These are phyloP conservation scores for Zygosaccharomyces bailii DNA, from an alignment of 805 yeast genomes.

Conservation along the genomic window DNA sequence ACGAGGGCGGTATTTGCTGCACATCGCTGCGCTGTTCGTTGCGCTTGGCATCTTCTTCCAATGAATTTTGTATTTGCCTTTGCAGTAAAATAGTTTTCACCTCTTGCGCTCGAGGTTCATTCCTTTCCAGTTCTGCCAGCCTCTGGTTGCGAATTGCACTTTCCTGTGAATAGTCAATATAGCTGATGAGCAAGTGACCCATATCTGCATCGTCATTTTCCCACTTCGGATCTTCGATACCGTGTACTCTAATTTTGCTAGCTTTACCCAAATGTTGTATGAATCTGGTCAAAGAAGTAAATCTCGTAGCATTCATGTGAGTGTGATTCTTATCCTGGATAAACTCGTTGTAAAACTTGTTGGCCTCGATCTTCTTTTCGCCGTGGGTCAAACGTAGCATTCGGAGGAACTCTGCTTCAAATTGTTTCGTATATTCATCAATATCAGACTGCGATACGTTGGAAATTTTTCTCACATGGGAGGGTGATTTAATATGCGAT, in stretches of 20 bases:
- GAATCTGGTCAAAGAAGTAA: slow-evolving; percentile 68
- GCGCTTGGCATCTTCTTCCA: too few relatives aligned
- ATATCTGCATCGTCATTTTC: slow-evolving; percentile 35
- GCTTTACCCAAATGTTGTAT: slow-evolving; percentile 54
- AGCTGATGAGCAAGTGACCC: slow-evolving; percentile 46
- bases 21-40: neutral
- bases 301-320: slow-evolving; percentile 86
- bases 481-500: slow-evolving; percentile 79
- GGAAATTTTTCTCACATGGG: slow-evolving; percentile 61
- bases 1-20: too few relatives aligned
- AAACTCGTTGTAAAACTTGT: slow-evolving; percentile 85
- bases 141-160: slow-evolving; percentile 42
- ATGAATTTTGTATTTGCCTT: slow-evolving; percentile 45
- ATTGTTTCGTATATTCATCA: slow-evolving; percentile 55
- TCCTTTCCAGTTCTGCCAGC: slow-evolving; percentile 37
- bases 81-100: slow-evolving; percentile 42
- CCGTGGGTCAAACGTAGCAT: slow-evolving; percentile 71
- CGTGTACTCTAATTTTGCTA: slow-evolving; percentile 54
- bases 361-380: slow-evolving; percentile 72
- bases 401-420: slow-evolving; percentile 60
- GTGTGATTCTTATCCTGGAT: slow-evolving; percentile 79
- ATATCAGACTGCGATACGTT: slow-evolving; percentile 48
- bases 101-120: slow-evolving; percentile 46
- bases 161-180: slow-evolving; percentile 53
- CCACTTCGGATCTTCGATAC: slow-evolving; percentile 28